Conservation (phyloP, 306 rosid genomes). For the Delonix regia region DNA sequence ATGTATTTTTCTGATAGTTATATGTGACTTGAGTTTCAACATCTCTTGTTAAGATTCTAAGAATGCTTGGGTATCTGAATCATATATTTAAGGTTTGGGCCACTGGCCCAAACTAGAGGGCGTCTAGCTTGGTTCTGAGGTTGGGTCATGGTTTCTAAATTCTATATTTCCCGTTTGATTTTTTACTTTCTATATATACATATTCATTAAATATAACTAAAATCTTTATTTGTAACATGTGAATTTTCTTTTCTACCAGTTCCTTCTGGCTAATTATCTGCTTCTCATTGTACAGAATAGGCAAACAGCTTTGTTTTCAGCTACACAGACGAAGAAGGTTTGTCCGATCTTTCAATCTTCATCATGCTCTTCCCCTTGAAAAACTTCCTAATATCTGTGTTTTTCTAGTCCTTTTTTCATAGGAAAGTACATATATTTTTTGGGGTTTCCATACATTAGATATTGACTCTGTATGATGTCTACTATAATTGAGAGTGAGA, state of each 20-base stretch:
- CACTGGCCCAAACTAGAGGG: not conserved
- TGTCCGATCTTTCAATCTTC: conserved; percentile 31
- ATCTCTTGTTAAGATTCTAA: not conserved
- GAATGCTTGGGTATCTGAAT: not conserved
- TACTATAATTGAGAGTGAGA: conserved; percentile 7
- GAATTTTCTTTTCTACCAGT: not conserved
- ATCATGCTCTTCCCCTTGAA: not conserved
- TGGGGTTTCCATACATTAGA: not conserved
- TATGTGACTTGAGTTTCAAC: conserved; percentile 7
- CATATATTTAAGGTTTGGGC: conserved; percentile 22
- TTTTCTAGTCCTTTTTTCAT: not conserved
- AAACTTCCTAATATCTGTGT: not conserved
- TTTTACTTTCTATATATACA: not conserved
- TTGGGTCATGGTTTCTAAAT: not conserved
- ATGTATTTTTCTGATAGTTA: not conserved
- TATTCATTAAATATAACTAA: conserved; percentile 9
- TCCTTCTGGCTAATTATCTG: conserved; percentile 34
- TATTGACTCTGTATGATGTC: conserved; percentile 15
- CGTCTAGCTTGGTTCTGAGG: not conserved
- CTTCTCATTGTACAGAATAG: conserved; percentile 65
- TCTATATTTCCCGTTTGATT: not conserved
- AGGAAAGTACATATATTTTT: not conserved
- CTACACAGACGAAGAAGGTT: conserved; percentile 98
- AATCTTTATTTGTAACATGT: conserved; percentile 14
- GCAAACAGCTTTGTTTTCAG: conserved; percentile 95